Evolutionary conservation across 2,329 filamentous ascomycete genomes (phyloP).

Genomic region (Clarireedia paspali): DNA sequence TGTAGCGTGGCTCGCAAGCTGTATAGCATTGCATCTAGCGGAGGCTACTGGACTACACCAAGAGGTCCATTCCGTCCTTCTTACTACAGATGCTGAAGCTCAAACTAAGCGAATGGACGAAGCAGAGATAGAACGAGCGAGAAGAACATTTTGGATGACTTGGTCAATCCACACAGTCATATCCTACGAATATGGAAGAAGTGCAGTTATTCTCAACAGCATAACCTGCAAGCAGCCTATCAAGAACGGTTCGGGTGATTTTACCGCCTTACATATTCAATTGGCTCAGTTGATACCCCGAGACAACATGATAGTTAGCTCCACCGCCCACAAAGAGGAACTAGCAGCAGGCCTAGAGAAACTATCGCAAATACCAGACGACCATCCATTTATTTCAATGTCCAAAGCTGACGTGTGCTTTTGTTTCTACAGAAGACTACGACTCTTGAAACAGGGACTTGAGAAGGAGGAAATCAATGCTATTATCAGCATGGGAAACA

Average conservation of each 20-base stretch:
- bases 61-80: conserved; percentile 14
- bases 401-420: conserved; percentile 19
- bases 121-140: conserved; percentile 6
- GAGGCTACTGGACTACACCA: conserved; percentile 26
- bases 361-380: conserved; percentile 3
- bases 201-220: conserved; percentile 14
- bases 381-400: conserved; percentile 8
- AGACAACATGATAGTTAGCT: conserved; percentile 2
- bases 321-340: not conserved
- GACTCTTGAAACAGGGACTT: conserved; percentile 3
- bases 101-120: conserved; percentile 5
- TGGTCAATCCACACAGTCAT: conserved; percentile 13
- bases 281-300: conserved; percentile 12
- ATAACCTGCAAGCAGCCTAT: conserved; percentile 13
- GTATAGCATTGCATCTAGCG: conserved; percentile 24
- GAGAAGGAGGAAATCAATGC: not conserved
- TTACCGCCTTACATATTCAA: conserved; percentile 7
- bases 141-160: conserved; percentile 8
- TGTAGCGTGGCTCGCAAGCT: conserved; percentile 24
- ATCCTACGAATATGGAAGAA: conserved; percentile 15
- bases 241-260: not conserved
- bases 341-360: not conserved
- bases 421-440: conserved; percentile 17
- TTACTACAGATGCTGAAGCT: not conserved
- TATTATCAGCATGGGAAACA: conserved; percentile 1